Base-by-base conservation (phyloP, 495 filamentous ascomycete species). In the Hypomontagnella monticulosa region DNA sequence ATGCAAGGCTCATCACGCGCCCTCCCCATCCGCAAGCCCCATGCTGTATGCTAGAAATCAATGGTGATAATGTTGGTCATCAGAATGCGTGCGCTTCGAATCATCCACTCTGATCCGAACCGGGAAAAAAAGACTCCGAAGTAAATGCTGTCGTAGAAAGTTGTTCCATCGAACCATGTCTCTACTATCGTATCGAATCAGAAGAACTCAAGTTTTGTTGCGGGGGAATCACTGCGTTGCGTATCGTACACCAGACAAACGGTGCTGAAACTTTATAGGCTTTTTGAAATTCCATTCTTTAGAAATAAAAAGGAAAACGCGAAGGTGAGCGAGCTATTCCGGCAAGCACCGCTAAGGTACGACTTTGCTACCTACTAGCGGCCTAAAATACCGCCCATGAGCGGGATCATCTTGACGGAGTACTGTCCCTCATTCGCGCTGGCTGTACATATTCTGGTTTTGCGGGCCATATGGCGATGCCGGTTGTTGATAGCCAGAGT, bases 401-500 rank as follows among this genome's bases (percentile, higher is more conserved):
- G 34, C 12, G 20, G 44, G 11, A 47, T 40, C 14, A 53, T 36
- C 16, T 27, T 27, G 46, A 20, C 5, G 23, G 71, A 70, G 80
- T 76, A 42, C 23, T 33, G n/a, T 11, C 50, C 34, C 42, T 59
- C 57, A 71, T 57, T 88, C 81, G 88, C 90, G 87, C 81, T 90
- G 89, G 74, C 82, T 88, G 76, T 93, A 95, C 82, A 93, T 89
- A 77, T 88, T 73, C 71, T 77, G 77, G 84, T 78, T 87, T 79
- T 79, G 80, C 79, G 80, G 87, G 79, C 67, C 88, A 73, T 93
- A 94, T 2, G 91, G 89, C 47, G 91, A 93, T 65, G 89, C 83
- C 49, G 91, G 89, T 61, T 78, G 75, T 69, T 85, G 83, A 78
- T 89, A 91, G 18, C 76, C 75, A 20, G 76, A 69, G 60, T 84